These are phyloP conservation scores for Striga hermonthica DNA, from an alignment of 305 asterid species.

Conservation along the genomic window DNA sequence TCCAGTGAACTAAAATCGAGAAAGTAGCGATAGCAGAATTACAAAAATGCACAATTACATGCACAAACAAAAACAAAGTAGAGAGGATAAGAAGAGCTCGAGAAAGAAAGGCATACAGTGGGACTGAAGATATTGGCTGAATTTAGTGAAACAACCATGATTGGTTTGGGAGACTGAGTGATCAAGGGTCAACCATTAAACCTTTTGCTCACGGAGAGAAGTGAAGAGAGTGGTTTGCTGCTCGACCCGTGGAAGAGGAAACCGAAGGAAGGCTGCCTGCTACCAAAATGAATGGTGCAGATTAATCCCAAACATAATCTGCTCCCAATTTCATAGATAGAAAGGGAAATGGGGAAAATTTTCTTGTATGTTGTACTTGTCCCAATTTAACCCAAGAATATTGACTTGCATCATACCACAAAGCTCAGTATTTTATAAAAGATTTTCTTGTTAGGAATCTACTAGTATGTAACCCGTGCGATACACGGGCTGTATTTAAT, in stretches of 20 bases:
- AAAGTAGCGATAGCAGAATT: neutral
- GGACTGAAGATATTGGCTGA: constrained; percentile 52
- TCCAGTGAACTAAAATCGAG: neutral
- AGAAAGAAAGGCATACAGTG: constrained; percentile 37
- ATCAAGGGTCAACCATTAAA: constrained; percentile 41
- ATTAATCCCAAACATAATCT: constrained; percentile 29
- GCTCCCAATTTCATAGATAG: neutral
- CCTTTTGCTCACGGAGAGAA: neutral
- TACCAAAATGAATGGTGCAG: constrained; percentile 34
- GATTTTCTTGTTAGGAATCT: too few relatives aligned
- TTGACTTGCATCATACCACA: too few relatives aligned
- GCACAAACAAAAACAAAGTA: neutral
- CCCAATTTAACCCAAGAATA: too few relatives aligned
- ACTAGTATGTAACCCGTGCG: too few relatives aligned
- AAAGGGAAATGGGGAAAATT: neutral
- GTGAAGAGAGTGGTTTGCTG: neutral
- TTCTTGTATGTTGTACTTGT: neutral
- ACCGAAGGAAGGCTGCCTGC: constrained; percentile 1
- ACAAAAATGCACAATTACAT: neutral
- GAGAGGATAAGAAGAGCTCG: neutral
- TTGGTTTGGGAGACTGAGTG: constrained; percentile 12
- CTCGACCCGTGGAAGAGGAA: neutral
- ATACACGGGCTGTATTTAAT: too few relatives aligned
- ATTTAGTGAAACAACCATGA: constrained; percentile 60
- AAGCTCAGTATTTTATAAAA: too few relatives aligned